phyloP scores from a whole-genome alignment of 345 rosid species.

The Eucalyptus marginata region DNA sequence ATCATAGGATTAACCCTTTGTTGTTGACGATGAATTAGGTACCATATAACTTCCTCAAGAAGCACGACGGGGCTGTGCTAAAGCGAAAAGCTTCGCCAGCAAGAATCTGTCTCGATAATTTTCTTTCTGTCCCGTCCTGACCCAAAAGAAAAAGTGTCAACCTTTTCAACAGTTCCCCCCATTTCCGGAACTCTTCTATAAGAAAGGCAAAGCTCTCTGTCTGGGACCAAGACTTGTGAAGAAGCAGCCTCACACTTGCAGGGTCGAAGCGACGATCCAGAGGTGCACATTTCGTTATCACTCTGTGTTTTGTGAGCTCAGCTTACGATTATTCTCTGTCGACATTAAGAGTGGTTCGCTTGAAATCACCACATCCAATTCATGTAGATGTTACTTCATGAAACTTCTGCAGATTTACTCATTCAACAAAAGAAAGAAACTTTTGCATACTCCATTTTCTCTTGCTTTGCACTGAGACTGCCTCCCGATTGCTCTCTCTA shows the following conservation, averaged over 20 bases:
- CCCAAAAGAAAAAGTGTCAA: background rate
- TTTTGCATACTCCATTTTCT: background rate
- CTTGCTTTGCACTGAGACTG: background rate
- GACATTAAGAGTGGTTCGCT: no score
- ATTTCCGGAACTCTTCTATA: background rate
- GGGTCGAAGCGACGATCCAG: background rate
- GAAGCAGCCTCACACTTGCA: background rate
- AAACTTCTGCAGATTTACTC: background rate
- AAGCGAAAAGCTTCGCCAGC: background rate
- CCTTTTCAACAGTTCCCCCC: background rate
- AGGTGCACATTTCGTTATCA: background rate
- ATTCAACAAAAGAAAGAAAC: background rate
- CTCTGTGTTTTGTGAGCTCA: background rate
- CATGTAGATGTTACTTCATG: background rate
- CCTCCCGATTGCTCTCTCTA: background rate
- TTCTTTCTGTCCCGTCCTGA: background rate
- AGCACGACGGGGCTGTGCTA: background rate
- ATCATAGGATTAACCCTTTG: background rate
- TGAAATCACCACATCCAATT: background rate
- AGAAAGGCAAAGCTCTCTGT: background rate
- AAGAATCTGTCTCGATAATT: background rate
- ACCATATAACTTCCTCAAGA: background rate
- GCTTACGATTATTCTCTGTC: no score
- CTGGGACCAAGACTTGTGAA: background rate
- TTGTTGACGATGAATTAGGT: background rate